These are phyloP conservation scores for Volvox carteri DNA, from an alignment of 163 green algal genomes.

Conservation along the genomic window DNA sequence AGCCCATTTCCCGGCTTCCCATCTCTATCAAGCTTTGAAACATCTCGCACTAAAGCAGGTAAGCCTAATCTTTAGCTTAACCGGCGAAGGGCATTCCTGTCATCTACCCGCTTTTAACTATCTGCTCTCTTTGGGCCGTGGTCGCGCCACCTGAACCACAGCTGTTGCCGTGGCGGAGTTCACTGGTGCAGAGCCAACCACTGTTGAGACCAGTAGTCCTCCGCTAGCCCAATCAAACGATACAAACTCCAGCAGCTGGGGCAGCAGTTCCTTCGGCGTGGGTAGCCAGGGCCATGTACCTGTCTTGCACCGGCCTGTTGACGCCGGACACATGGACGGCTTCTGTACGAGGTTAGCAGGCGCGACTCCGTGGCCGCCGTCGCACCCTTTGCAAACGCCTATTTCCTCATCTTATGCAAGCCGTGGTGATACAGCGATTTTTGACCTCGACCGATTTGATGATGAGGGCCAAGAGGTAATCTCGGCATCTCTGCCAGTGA, in stretches of 20 bases:
- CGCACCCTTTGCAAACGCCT: neutral
- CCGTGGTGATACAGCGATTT: neutral
- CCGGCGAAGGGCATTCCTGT: too few species aligned
- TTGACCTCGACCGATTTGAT: slow-evolving; percentile 25
- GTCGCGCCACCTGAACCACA: neutral
- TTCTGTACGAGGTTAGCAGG: neutral
- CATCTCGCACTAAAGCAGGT: neutral
- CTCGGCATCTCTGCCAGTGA: neutral
- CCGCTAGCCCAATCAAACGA: neutral
- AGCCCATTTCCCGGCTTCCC: slow-evolving; percentile 38
- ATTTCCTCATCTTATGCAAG: neutral
- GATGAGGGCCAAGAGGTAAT: slow-evolving; percentile 20
- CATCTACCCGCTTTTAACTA: too few species aligned
- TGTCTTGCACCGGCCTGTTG: neutral
- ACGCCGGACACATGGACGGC: neutral
- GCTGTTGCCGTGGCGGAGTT: neutral
- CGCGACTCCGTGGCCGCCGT: neutral
- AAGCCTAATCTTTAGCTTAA: too few species aligned
- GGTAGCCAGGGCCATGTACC: neutral
- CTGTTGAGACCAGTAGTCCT: neutral
- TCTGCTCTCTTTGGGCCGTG: neutral
- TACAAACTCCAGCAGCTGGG: slow-evolving; percentile 1
- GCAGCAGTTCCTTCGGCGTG: neutral
- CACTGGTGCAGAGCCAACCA: neutral
- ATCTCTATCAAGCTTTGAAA: neutral